A percentile compares a stretch with the other conserved stretches of the same genome.
Conservation (phyloP, 768 basidiomycete genomes). For the Trametes cubensis region DNA sequence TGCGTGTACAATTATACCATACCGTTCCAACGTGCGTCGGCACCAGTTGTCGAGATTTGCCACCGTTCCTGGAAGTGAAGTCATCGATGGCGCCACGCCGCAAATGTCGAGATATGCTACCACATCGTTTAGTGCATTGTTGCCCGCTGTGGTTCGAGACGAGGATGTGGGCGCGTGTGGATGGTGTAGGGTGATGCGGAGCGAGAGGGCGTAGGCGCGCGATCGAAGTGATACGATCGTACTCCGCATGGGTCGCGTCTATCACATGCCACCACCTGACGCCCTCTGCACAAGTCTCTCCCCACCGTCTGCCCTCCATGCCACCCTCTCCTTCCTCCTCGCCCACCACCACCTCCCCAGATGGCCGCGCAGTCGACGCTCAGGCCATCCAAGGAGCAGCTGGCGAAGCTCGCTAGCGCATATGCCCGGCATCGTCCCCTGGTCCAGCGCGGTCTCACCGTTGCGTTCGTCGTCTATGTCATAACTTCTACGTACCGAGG, state of each 20-base stretch:
- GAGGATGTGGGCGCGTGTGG: not conserved
- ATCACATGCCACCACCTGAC: constrained; percentile 14
- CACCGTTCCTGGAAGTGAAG: too few relatives aligned
- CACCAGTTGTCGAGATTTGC: too few relatives aligned
- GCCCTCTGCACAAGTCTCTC: not conserved
- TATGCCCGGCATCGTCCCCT: constrained; percentile 70
- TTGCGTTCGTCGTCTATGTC: constrained; percentile 71
- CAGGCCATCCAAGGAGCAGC: constrained; percentile 36
- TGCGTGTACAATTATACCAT: constrained; percentile 1
- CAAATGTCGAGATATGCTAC: too few relatives aligned
- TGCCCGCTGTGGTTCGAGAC: constrained; percentile 6
- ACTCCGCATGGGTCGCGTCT: constrained; percentile 18
- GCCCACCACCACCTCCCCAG: not conserved
- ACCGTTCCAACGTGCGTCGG: too few relatives aligned
- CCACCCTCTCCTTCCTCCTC: not conserved
- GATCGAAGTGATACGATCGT: constrained; percentile 20
- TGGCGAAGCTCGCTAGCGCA: constrained; percentile 47
- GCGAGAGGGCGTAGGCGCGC: not conserved
- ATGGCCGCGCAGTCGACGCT: constrained; percentile 25
- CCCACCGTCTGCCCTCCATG: not conserved
- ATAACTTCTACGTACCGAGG: constrained; percentile 64
- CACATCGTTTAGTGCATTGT: too few relatives aligned
- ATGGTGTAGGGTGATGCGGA: constrained; percentile 1
- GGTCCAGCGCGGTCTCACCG: constrained; percentile 72
- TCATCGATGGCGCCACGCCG: too few relatives aligned